A percentile compares a stretch with the other conserved stretches of the same genome.
Evolutionary conservation across 1,284 basidiomycete genomes (phyloP).

Genomic region (Neonothopanus nambi): DNA sequence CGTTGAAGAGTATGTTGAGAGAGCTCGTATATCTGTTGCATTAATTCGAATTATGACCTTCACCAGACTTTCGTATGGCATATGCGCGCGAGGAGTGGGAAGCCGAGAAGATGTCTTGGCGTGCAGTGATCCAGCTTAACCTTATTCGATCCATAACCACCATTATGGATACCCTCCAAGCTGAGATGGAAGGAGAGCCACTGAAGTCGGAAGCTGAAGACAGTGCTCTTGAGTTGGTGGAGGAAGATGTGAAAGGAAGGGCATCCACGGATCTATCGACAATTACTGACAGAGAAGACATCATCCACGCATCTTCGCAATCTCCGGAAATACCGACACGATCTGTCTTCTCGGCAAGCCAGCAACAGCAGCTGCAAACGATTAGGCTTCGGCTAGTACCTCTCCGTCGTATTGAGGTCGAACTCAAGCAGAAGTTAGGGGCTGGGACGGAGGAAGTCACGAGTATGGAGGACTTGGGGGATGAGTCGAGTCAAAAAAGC

Average conservation of each 20-base stretch:
- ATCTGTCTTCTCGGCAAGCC: background rate
- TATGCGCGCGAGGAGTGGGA: constrained; percentile 54
- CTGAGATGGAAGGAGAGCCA: constrained; percentile 38
- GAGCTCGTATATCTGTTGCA: background rate
- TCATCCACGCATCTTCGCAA: background rate
- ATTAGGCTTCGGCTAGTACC: constrained; percentile 54
- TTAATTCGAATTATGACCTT: constrained; percentile 8
- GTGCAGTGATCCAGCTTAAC: constrained; percentile 66
- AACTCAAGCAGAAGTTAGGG: constrained; percentile 52
- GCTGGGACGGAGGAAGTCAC: constrained; percentile 44
- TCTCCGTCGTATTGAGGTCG: constrained; percentile 53
- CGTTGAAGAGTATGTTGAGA: constrained; percentile 56
- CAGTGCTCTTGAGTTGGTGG: background rate
- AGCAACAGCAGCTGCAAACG: background rate
- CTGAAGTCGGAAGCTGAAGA: constrained; percentile 5
- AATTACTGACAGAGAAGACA: background rate
- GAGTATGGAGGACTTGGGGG: constrained; percentile 7
- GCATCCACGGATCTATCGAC: background rate
- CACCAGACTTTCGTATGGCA: constrained; percentile 48
- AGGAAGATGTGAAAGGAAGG: background rate
- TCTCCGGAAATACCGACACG: background rate
- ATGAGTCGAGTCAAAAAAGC: no score
- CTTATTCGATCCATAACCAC: constrained; percentile 58
- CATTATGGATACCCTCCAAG: constrained; percentile 52
- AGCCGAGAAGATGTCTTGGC: constrained; percentile 59